phyloP scores from a whole-genome alignment of 78 protist species.

The Guillardia theta region DNA sequence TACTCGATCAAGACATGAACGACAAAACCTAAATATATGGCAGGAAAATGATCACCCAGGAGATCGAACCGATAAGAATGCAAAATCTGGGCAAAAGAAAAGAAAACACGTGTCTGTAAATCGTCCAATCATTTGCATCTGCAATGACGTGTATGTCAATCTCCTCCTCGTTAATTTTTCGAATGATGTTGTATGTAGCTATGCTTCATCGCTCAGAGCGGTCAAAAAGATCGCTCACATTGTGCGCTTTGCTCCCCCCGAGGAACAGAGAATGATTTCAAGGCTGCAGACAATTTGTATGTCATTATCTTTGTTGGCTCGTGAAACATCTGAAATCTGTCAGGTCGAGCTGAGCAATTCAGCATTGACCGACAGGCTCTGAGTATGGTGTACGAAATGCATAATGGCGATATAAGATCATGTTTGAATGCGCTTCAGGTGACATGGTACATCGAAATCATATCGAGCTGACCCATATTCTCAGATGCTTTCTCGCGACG shows the following conservation, averaged over 20 bases:
- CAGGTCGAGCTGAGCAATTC: not conserved
- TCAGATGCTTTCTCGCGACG: not conserved
- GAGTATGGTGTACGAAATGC: not conserved
- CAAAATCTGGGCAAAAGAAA: not conserved
- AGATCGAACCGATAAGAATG: too few species aligned
- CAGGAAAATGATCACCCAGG: too few species aligned
- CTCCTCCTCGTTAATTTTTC: not conserved
- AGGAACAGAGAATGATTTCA: not conserved
- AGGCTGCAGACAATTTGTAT: not conserved
- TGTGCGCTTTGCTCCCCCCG: not conserved
- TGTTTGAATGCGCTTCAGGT: constrained; percentile 23
- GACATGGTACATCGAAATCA: not conserved
- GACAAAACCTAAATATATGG: too few species aligned
- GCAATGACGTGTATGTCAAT: constrained; percentile 72
- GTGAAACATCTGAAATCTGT: not conserved
- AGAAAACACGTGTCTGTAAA: not conserved
- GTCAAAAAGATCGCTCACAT: not conserved
- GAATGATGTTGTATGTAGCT: not conserved
- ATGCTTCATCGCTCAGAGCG: not conserved
- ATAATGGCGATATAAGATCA: not conserved
- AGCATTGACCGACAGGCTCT: not conserved
- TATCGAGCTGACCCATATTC: not conserved
- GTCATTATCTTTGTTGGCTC: not conserved
- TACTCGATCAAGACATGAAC: too few species aligned
- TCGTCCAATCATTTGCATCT: constrained; percentile 83